phyloP scores from a whole-genome alignment of 805 yeast species.

The Starmerella khaoyaiensis region DNA sequence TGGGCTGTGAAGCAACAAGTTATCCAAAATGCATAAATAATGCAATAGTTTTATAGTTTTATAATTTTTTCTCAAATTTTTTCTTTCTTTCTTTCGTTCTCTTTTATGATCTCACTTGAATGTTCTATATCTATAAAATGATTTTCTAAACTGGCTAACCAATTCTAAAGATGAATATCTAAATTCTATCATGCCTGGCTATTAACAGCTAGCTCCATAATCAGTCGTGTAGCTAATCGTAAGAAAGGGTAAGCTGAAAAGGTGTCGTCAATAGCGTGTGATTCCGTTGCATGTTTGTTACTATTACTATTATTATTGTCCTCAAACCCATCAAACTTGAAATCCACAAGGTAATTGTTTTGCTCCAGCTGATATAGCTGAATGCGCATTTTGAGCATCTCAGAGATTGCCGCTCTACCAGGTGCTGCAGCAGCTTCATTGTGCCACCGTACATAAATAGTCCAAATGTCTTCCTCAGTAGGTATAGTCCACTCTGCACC shows the following conservation, averaged over 20 bases:
- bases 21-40: too few species aligned
- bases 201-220: constrained; percentile 94
- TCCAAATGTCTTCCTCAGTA: constrained; percentile 89
- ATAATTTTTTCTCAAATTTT: too few species aligned
- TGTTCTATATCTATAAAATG: too few species aligned
- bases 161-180: neutral
- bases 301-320: constrained; percentile 16
- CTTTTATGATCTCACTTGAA: too few species aligned
- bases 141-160: too few species aligned
- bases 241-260: constrained; percentile 91
- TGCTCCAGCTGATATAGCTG: constrained; percentile 93
- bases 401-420: constrained; percentile 27
- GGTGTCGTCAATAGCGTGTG: constrained; percentile 53
- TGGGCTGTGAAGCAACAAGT: constrained; percentile 1
- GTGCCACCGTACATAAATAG: constrained; percentile 88
- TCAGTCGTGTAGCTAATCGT: constrained; percentile 79
- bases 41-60: too few species aligned
- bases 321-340: constrained; percentile 98
- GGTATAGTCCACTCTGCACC: constrained; percentile 98
- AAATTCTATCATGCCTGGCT: constrained; percentile 40
- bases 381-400: constrained; percentile 90
- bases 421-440: constrained; percentile 29
- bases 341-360: constrained; percentile 88
- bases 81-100: too few species aligned
- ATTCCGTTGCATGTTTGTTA: neutral